These are phyloP conservation scores for Diaporthe citri DNA, from an alignment of 2,329 filamentous ascomycete genomes.

Conservation along the genomic window DNA sequence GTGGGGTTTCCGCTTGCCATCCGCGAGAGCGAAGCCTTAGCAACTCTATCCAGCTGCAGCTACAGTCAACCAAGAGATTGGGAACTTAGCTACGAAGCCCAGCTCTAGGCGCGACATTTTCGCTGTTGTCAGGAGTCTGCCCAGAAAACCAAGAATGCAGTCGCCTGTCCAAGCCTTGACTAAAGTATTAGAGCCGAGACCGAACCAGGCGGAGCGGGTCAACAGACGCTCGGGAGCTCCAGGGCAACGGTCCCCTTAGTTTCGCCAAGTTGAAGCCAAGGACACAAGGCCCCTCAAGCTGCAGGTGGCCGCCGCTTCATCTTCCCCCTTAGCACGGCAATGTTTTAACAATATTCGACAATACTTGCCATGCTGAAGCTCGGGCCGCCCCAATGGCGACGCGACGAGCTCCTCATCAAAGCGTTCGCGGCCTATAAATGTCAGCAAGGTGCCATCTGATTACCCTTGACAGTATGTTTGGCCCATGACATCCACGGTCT, in stretches of 20 bases:
- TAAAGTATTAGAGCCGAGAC: slow-evolving; percentile 25
- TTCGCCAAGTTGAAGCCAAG: slow-evolving; percentile 31
- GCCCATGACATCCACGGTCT: neutral
- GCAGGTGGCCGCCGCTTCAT: slow-evolving; percentile 13
- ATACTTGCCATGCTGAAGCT: slow-evolving; percentile 16
- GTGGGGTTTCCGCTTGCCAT: slow-evolving; percentile 16
- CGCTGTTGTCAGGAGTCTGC: slow-evolving; percentile 15
- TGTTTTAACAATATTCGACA: slow-evolving; percentile 15
- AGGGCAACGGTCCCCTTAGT: slow-evolving; percentile 22
- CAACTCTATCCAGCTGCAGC: neutral
- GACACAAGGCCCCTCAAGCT: slow-evolving; percentile 16
- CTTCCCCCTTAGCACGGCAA: slow-evolving; percentile 17
- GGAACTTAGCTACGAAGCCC: slow-evolving; percentile 22
- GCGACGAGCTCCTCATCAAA: neutral
- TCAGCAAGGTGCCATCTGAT: slow-evolving; percentile 1
- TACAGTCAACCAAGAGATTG: slow-evolving; percentile 15
- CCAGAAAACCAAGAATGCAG: slow-evolving; percentile 25
- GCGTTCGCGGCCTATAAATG: slow-evolving; percentile 10
- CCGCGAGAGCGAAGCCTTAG: slow-evolving; percentile 29
- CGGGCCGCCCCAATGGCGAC: neutral
- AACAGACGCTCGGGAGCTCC: slow-evolving; percentile 22
- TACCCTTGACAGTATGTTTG: neutral
- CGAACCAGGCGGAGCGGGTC: slow-evolving; percentile 15
- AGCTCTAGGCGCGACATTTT: slow-evolving; percentile 29
- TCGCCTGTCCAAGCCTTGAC: slow-evolving; percentile 5